Conservation (phyloP, 768 basidiomycete species). For the Boletus insuetus region DNA sequence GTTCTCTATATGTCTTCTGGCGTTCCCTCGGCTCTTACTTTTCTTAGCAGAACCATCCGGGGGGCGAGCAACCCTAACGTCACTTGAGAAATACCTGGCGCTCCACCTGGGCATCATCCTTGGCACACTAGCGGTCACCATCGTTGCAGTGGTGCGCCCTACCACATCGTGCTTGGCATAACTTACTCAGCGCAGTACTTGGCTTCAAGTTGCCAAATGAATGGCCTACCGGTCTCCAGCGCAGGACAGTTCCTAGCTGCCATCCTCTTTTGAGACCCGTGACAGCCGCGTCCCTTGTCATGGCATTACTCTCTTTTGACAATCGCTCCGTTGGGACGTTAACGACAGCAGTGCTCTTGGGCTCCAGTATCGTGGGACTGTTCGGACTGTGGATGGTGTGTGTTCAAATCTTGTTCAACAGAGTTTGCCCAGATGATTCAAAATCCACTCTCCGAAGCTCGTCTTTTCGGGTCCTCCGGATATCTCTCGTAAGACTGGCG, state of each 20-base stretch:
- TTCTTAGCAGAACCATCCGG: slow-evolving; percentile 56
- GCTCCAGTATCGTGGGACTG: slow-evolving; percentile 50
- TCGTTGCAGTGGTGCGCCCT: slow-evolving; percentile 53
- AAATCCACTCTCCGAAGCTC: slow-evolving; percentile 39
- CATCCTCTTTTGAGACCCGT: slow-evolving; percentile 69
- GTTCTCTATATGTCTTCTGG: slow-evolving; percentile 38
- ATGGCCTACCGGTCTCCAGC: slow-evolving; percentile 31
- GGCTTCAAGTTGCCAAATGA: slow-evolving; percentile 43
- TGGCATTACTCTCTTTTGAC: slow-evolving; percentile 68
- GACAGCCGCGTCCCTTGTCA: slow-evolving; percentile 48
- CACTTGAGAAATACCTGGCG: slow-evolving; percentile 67
- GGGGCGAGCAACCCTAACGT: slow-evolving; percentile 48
- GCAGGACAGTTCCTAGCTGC: slow-evolving; percentile 22
- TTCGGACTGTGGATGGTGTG: slow-evolving; percentile 77
- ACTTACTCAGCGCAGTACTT: background rate
- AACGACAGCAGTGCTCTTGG: slow-evolving; percentile 47
- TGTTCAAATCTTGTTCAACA: slow-evolving; percentile 27
- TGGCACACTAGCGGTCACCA: slow-evolving; percentile 49
- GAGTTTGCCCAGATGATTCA: slow-evolving; percentile 13
- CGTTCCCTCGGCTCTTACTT: slow-evolving; percentile 64
- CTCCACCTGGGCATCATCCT: slow-evolving; percentile 65
- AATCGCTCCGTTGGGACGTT: slow-evolving; percentile 55
- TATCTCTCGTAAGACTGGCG: slow-evolving; percentile 70
- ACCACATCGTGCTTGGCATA: slow-evolving; percentile 2
- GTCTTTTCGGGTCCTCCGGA: slow-evolving; percentile 56